phyloP scores from a whole-genome alignment of 768 basidiomycete species.

The Serendipita vermifera region DNA sequence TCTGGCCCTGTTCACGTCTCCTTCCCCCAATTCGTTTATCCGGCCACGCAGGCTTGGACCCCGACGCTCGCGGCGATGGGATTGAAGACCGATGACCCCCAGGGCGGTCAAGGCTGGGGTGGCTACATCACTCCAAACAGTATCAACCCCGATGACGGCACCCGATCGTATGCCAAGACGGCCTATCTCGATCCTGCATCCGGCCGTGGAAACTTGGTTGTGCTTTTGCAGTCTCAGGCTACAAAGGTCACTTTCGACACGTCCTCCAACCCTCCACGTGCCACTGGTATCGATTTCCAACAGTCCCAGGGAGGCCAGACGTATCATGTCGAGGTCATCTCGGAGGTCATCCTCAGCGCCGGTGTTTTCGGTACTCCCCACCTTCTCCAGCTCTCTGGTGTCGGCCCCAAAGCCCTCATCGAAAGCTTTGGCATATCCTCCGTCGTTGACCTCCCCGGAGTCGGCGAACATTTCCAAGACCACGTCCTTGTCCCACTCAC shows the following conservation, averaged over 20 bases:
- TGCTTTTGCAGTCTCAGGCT: slow-evolving; percentile 3
- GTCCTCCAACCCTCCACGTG: not conserved
- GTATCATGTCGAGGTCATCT: not conserved
- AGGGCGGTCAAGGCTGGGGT: slow-evolving; percentile 16
- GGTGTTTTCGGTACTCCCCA: slow-evolving; percentile 26
- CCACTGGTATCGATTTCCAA: not conserved
- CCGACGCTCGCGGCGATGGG: slow-evolving; percentile 8
- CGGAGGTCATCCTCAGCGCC: slow-evolving; percentile 19
- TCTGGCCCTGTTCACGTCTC: slow-evolving; percentile 12
- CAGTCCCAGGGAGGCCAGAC: not conserved
- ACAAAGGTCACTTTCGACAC: slow-evolving; percentile 7
- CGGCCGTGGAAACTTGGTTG: slow-evolving; percentile 5
- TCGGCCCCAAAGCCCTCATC: slow-evolving; percentile 26
- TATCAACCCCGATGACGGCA: slow-evolving; percentile 1
- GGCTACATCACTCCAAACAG: slow-evolving; percentile 1
- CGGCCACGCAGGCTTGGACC: not conserved
- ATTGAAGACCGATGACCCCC: slow-evolving; percentile 19
- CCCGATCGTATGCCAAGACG: slow-evolving; percentile 7
- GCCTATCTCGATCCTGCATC: slow-evolving; percentile 4
- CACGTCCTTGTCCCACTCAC: not conserved
- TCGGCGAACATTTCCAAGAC: slow-evolving; percentile 33
- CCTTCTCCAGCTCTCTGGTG: slow-evolving; percentile 32
- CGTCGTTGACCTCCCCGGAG: slow-evolving; percentile 28
- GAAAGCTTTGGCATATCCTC: slow-evolving; percentile 22
- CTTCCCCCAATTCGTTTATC: slow-evolving; percentile 4